Evolutionary conservation across 75 land plant species (phyloP).

Genomic region (Adiantum capillusveneris): DNA sequence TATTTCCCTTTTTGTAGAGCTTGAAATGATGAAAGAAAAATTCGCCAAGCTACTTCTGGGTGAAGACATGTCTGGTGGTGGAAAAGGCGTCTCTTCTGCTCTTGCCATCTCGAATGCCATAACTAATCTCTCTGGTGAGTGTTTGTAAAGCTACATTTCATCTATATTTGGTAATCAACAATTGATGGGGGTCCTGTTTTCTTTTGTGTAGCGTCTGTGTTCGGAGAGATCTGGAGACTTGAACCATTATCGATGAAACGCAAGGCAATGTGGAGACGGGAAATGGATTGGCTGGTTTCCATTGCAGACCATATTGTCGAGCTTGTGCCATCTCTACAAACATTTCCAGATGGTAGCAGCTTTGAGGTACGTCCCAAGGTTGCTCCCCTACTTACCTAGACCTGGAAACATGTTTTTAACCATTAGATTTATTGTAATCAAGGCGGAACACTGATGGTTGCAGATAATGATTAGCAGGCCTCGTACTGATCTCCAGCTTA

Average conservation of each 20-base stretch:
- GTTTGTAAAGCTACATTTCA: no score
- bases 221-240: slow-evolving; percentile 51
- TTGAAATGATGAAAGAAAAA: slow-evolving; percentile 44
- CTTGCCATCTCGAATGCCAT: slow-evolving; percentile 42
- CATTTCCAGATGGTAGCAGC: slow-evolving; percentile 38
- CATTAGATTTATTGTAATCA: background rate
- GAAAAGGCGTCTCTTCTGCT: slow-evolving; percentile 38
- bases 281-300: slow-evolving; percentile 46
- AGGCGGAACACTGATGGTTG: background rate
- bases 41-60: slow-evolving; percentile 36
- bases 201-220: slow-evolving; percentile 30
- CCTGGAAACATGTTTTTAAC: background rate
- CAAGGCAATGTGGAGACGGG: slow-evolving; percentile 46
- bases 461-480: slow-evolving; percentile 33
- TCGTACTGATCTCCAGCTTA: slow-evolving; percentile 29
- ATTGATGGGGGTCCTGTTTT: no score
- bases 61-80: slow-evolving; percentile 43
- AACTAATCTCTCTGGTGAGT: slow-evolving; percentile 35
- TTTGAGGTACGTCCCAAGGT: slow-evolving; percentile 24
- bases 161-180: no score
- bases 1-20: no score
- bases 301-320: slow-evolving; percentile 58
- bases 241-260: slow-evolving; percentile 35
- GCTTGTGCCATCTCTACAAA: slow-evolving; percentile 37
- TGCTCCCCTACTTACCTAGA: background rate